Conservation (phyloP, 495 filamentous ascomycete genomes). For the Aspergillus cavernicola region DNA sequence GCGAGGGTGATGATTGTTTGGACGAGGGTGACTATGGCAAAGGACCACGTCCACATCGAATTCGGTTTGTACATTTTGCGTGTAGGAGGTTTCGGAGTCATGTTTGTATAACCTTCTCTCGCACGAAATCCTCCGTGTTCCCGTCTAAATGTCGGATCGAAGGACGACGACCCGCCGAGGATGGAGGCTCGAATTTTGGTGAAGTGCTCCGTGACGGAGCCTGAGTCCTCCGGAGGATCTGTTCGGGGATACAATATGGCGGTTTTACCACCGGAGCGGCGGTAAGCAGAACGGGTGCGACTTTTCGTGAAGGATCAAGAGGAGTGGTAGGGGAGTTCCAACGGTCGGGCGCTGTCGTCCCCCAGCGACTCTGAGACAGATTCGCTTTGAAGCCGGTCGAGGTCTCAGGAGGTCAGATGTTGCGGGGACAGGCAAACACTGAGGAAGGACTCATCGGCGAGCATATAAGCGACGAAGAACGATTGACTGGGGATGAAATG, state of each 20-base stretch:
- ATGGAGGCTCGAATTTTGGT: constrained; percentile 64
- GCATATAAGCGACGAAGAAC: constrained; percentile 14
- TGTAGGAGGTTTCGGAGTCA: constrained; percentile 17
- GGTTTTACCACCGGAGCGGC: constrained; percentile 31
- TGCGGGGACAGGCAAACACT: constrained; percentile 6
- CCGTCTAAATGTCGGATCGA: constrained; percentile 49
- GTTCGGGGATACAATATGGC: constrained; percentile 36
- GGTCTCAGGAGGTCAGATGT: constrained; percentile 17
- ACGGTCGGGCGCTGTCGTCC: constrained; percentile 3
- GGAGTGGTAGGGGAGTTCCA: constrained; percentile 1
- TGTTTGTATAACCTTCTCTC: constrained; percentile 52
- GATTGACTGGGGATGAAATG: not conserved
- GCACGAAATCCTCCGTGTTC: constrained; percentile 49
- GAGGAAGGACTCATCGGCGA: constrained; percentile 4
- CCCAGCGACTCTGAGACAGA: not conserved
- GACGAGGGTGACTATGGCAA: constrained; percentile 66
- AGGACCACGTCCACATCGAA: constrained; percentile 84
- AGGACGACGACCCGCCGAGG: constrained; percentile 55
- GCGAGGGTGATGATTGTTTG: constrained; percentile 77
- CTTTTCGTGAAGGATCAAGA: not conserved
- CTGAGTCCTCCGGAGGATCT: constrained; percentile 26
- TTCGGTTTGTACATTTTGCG: constrained; percentile 66
- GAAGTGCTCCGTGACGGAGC: constrained; percentile 45
- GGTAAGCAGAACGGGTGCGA: not conserved
- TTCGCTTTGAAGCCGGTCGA: not conserved